Percentiles rank a stretch among this genome's conserved stretches.
These are phyloP conservation scores for Lotmaria passim DNA, from an alignment of 208 protist species.

Conservation along the genomic window DNA sequence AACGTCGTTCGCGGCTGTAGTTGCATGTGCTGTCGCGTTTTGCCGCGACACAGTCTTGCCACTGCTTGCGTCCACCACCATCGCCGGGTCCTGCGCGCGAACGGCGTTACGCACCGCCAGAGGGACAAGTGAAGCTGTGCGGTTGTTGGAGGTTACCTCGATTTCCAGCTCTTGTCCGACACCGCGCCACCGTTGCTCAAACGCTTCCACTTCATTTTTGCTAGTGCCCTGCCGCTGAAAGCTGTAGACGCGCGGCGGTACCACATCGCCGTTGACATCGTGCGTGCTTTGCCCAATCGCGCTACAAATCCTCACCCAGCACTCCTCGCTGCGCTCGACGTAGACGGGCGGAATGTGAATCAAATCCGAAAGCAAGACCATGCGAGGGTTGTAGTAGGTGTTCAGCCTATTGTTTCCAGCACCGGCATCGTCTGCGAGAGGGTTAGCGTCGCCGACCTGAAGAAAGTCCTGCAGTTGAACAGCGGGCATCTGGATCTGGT, in stretches of 20 bases:
- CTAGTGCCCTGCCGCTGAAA: conserved; percentile 8
- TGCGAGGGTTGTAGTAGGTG: conserved; percentile 42
- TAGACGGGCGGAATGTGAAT: conserved; percentile 41
- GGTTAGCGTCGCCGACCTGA: conserved; percentile 26
- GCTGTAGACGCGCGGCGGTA: conserved; percentile 19
- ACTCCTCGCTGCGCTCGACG: conserved; percentile 36
- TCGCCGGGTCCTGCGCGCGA: conserved; percentile 44
- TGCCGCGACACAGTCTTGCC: neutral
- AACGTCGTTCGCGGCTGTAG: neutral
- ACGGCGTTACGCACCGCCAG: conserved; percentile 37
- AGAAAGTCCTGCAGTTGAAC: conserved; percentile 41
- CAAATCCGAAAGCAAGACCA: conserved; percentile 33
- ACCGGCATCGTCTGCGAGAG: conserved; percentile 19
- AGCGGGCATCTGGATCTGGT: neutral
- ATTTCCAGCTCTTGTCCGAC: conserved; percentile 21
- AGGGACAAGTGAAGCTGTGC: conserved; percentile 26
- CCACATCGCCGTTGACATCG: conserved; percentile 6
- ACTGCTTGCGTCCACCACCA: conserved; percentile 15
- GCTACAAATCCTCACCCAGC: conserved; percentile 37
- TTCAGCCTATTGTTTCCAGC: conserved; percentile 5
- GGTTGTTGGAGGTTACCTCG: conserved; percentile 17
- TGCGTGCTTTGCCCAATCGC: conserved; percentile 20
- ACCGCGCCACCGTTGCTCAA: conserved; percentile 30
- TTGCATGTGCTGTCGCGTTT: neutral
- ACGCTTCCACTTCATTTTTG: conserved; percentile 19